phyloP scores from a whole-genome alignment of 2,329 filamentous ascomycete genomes.

The Aureobasidium sp. region DNA sequence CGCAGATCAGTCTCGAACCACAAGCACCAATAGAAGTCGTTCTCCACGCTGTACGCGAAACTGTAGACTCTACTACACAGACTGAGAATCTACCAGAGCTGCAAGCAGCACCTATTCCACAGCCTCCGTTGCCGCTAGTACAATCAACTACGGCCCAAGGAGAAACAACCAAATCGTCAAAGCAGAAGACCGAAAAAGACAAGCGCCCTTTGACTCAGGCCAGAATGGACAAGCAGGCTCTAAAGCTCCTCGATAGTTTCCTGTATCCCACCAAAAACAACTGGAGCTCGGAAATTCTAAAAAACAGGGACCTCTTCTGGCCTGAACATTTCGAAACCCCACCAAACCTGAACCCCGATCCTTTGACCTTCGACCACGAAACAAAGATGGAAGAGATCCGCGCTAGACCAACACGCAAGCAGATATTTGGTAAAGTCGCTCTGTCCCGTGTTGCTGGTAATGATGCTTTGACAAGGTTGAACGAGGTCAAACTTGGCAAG shows the following conservation, averaged over 20 bases:
- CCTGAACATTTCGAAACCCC: not conserved
- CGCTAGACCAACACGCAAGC: conserved; percentile 28
- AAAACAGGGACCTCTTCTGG: not conserved
- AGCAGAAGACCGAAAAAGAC: too few species aligned
- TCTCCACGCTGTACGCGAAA: too few species aligned
- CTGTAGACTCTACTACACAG: not conserved
- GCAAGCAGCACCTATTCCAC: not conserved
- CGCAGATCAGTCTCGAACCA: not conserved
- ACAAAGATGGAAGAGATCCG: conserved; percentile 32
- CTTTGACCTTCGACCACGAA: not conserved
- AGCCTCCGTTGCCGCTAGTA: not conserved
- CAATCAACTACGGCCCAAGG: not conserved
- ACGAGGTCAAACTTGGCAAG: not conserved
- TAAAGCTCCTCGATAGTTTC: not conserved
- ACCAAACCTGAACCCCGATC: not conserved
- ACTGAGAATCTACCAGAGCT: not conserved
- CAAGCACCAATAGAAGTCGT: not conserved
- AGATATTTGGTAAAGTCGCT: conserved; percentile 18
- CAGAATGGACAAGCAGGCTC: not conserved
- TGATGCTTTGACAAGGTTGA: not conserved
- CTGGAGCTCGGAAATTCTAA: not conserved
- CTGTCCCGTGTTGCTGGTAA: conserved; percentile 9
- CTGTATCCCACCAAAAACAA: not conserved
- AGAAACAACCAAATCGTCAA: not conserved
- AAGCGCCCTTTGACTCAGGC: not conserved